These are phyloP conservation scores for Ajuga chamaepitys DNA, from an alignment of 257 asterid genomes.

Conservation along the genomic window DNA sequence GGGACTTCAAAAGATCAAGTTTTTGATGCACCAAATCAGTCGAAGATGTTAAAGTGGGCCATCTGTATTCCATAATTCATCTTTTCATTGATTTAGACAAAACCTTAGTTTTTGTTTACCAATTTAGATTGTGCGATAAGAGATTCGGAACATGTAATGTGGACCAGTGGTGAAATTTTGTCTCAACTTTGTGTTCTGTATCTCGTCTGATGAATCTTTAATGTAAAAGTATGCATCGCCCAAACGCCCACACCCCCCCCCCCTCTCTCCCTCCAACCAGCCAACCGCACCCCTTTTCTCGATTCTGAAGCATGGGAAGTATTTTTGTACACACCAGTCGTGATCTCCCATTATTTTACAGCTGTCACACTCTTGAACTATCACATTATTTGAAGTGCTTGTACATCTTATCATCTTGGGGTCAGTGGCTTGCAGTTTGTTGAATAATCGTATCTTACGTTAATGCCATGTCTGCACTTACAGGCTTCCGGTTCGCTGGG, in stretches of 20 bases:
- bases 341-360: not conserved
- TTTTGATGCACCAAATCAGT: too few relatives aligned
- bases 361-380: not conserved
- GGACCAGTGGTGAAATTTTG: not conserved
- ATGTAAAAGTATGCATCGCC: not conserved
- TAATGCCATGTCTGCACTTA: conserved; percentile 12
- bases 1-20: not conserved
- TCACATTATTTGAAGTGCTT: not conserved
- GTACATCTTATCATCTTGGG: not conserved
- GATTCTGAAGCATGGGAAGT: not conserved
- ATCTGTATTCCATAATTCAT: too few relatives aligned
- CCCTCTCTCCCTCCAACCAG: too few relatives aligned
- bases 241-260: too few relatives aligned
- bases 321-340: not conserved
- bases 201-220: not conserved
- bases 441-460: not conserved
- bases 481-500: conserved; percentile 99
- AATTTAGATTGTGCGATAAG: too few relatives aligned
- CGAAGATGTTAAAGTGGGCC: too few relatives aligned
- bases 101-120: too few relatives aligned
- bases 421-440: not conserved
- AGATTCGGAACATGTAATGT: too few relatives aligned
- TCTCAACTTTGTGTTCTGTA: not conserved
- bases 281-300: not conserved
- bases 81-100: too few relatives aligned